A percentile compares a stretch with the other conserved stretches of the same genome.
These are phyloP conservation scores for Oryza brachyantha DNA, from an alignment of 176 grass and related monocot species.

Conservation along the genomic window DNA sequence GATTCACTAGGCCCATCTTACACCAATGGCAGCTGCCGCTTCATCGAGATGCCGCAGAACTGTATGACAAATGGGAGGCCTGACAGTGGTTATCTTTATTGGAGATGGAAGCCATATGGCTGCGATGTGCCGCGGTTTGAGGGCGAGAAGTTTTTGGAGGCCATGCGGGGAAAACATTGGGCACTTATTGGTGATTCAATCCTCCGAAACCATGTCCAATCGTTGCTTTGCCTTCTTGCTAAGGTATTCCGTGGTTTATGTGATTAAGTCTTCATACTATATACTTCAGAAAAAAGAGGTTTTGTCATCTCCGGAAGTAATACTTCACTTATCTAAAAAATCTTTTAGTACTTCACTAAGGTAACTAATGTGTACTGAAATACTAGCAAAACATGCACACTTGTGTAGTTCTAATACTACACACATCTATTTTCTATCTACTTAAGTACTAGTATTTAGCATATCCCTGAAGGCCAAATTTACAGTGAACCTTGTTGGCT, in stretches of 20 bases:
- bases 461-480: too few relatives aligned
- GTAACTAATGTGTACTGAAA: too few relatives aligned
- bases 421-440: too few relatives aligned
- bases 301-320: not conserved
- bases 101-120: conserved; percentile 84
- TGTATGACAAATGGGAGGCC: conserved; percentile 84
- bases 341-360: too few relatives aligned
- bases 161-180: conserved; percentile 72
- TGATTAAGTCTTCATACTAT: not conserved
- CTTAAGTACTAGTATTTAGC: too few relatives aligned
- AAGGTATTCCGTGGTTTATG: conserved; percentile 41
- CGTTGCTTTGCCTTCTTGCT: conserved; percentile 87
- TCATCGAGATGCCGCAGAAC: conserved; percentile 89
- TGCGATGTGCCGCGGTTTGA: conserved; percentile 67
- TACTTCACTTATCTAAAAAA: too few relatives aligned
- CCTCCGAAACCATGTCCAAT: conserved; percentile 86
- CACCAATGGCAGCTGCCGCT: conserved; percentile 74
- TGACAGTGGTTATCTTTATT: conserved; percentile 73
- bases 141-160: conserved; percentile 55
- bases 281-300: not conserved
- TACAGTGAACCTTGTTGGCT: too few relatives aligned
- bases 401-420: too few relatives aligned
- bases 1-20: conserved; percentile 58
- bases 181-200: conserved; percentile 90
- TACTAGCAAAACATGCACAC: too few relatives aligned